Conservation (phyloP, 1,284 basidiomycete genomes). For the Ganoderma leucocontextum region DNA sequence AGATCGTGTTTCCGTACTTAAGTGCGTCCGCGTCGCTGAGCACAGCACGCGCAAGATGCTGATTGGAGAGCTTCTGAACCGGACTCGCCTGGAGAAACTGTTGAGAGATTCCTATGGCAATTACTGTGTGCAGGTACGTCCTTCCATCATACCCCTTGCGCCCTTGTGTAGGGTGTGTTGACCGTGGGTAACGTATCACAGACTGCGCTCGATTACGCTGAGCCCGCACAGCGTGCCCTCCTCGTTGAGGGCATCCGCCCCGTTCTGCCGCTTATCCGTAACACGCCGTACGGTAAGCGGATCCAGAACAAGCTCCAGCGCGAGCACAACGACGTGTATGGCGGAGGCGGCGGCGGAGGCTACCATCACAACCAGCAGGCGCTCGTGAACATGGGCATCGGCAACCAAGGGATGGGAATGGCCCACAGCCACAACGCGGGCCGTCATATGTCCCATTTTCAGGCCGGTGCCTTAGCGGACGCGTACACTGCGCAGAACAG, state of each 20-base stretch:
- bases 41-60: slow-evolving; percentile 93
- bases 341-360: slow-evolving; percentile 50
- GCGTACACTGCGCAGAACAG: slow-evolving; percentile 71
- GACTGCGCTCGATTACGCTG: slow-evolving; percentile 96
- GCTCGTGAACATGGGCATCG: slow-evolving; percentile 66
- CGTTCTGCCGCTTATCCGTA: slow-evolving; percentile 94
- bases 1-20: slow-evolving; percentile 4
- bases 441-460: slow-evolving; percentile 63
- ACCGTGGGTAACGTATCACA: slow-evolving; percentile 42
- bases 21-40: slow-evolving; percentile 98
- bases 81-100: slow-evolving; percentile 94
- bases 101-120: slow-evolving; percentile 95
- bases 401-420: slow-evolving; percentile 62
- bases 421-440: slow-evolving; percentile 46
- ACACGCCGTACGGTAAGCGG: slow-evolving; percentile 97
- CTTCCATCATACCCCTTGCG: slow-evolving; percentile 18
- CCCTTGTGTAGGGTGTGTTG: slow-evolving; percentile 20
- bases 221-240: slow-evolving; percentile 83
- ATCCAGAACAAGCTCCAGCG: slow-evolving; percentile 97
- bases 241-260: slow-evolving; percentile 96
- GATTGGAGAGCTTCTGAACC: slow-evolving; percentile 95
- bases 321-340: slow-evolving; percentile 82
- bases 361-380: slow-evolving; percentile 68
- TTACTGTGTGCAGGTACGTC: slow-evolving; percentile 86
- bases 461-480: slow-evolving; percentile 68